phyloP scores from a whole-genome alignment of 805 yeast species.

The Lipomyces starkeyi region DNA sequence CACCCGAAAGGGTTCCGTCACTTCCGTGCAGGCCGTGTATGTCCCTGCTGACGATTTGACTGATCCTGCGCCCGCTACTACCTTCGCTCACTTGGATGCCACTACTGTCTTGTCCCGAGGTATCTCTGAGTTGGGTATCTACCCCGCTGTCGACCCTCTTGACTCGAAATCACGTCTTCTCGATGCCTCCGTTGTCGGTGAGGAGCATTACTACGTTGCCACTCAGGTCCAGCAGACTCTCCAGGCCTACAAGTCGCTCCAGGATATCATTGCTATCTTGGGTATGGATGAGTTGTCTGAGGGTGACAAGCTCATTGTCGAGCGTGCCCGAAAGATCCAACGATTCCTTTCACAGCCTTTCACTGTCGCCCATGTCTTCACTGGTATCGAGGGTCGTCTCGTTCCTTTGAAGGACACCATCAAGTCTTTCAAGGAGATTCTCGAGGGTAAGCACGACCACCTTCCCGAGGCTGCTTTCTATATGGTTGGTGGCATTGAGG shows the following conservation, averaged over 20 bases:
- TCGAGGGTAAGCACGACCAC: conserved; percentile 98
- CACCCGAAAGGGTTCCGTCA: conserved; percentile 99
- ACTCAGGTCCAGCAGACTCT: conserved; percentile 95
- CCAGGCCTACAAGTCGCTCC: conserved; percentile 99
- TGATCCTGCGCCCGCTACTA: conserved; percentile 99
- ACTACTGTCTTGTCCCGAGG: conserved; percentile 99
- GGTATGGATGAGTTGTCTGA: conserved; percentile 99
- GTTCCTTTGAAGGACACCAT: conserved; percentile 96
- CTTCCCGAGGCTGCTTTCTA: conserved; percentile 99
- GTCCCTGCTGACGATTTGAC: conserved; percentile 99
- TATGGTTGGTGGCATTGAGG: conserved; percentile 99
- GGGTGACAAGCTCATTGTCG: conserved; percentile 97
- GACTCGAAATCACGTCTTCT: conserved; percentile 99
- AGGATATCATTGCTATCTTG: conserved; percentile 99
- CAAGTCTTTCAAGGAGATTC: conserved; percentile 92
- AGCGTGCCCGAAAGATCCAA: conserved; percentile 99
- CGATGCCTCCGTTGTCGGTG: conserved; percentile 96
- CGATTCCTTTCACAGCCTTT: conserved; percentile 99
- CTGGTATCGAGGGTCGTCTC: conserved; percentile 98
- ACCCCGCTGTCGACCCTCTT: conserved; percentile 99
- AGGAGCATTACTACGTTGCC: conserved; percentile 98
- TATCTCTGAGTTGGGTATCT: conserved; percentile 99
- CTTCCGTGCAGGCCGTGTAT: conserved; percentile 99
- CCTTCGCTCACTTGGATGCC: conserved; percentile 99
- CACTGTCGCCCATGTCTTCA: conserved; percentile 99